These are phyloP conservation scores for Backusella tuberculispora DNA, from an alignment of 192 early-diverging fungal genomes.

Conservation along the genomic window DNA sequence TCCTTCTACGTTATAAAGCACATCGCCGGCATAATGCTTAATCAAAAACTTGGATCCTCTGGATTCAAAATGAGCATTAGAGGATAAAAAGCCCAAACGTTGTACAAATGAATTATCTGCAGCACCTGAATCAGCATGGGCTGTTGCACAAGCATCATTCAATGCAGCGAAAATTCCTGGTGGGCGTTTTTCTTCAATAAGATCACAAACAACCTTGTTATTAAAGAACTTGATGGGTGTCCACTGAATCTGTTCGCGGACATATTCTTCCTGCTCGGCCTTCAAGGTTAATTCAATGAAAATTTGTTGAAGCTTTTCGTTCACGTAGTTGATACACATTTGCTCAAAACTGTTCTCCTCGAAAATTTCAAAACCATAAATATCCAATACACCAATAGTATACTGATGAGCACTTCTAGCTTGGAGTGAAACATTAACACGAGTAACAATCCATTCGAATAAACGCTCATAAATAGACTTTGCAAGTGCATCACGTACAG, in stretches of 20 bases:
- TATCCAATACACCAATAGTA: slow-evolving; percentile 94
- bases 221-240: slow-evolving; percentile 99
- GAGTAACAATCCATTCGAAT: slow-evolving; percentile 98
- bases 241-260: slow-evolving; percentile 95
- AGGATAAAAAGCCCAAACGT: slow-evolving; percentile 64
- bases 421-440: slow-evolving; percentile 88
- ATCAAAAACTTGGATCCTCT: slow-evolving; percentile 77
- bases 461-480: slow-evolving; percentile 93
- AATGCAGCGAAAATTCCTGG: slow-evolving; percentile 92
- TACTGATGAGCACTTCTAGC: slow-evolving; percentile 60
- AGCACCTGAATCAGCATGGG: slow-evolving; percentile 87
- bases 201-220: slow-evolving; percentile 98
- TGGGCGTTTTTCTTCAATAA: slow-evolving; percentile 96
- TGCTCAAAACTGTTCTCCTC: slow-evolving; percentile 98
- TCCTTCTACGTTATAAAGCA: slow-evolving; percentile 87
- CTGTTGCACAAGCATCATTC: slow-evolving; percentile 98
- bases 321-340: slow-evolving; percentile 99
- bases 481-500: slow-evolving; percentile 90
- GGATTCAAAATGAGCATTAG: slow-evolving; percentile 77
- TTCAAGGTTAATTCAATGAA: slow-evolving; percentile 99
- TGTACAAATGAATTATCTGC: slow-evolving; percentile 78
- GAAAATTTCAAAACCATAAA: slow-evolving; percentile 98
- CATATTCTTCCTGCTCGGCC: slow-evolving; percentile 98
- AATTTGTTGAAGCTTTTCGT: slow-evolving; percentile 97
- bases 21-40: slow-evolving; percentile 97